Evolutionary conservation across 495 filamentous ascomycete species (phyloP), one percentile per base, ranked within the genome.

Genomic region (Glarea lozoyensis): DNA sequence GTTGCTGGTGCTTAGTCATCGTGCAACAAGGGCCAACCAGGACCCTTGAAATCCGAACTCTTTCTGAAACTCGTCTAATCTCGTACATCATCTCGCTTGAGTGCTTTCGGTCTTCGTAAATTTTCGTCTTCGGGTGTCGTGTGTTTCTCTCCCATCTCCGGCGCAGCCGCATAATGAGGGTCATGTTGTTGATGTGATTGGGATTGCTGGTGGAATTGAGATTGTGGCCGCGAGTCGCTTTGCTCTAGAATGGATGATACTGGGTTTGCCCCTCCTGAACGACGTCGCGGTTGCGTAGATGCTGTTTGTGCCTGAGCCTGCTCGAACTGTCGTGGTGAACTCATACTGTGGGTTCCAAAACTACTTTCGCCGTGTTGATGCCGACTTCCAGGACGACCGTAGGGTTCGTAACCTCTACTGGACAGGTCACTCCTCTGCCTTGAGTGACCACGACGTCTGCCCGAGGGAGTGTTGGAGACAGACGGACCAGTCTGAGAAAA

Each of bases 361-460:
- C 42, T 29, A 27, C 52, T 53, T 33, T 58, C 55, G 2, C 42
- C 49, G 15, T 52, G 42, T 12, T 46, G 55, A 38, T 55, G 55
- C 5, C 55, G 42, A 42, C 52, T 55, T 4, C 27, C 20, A 19
- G 46, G 50, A 7, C 50, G 50, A 15, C 48, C 49, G 22, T 55
- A 58, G 25, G 42, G 42, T 27, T 50, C 49, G 7, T 43, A 10
- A 7, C 55, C 55, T 40, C 49, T 40, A 13, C 32, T 12, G 18
- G 51, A 52, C 3, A 50, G n/a, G 18, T 86, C 83, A 54, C 81
- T 86, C 53, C 80, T 72, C 45, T 83, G 74, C 49, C 83, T 73
- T 19, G 79, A 80, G 53, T 85, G 81, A 21, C 77, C 76, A 36
- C 79, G 66, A 43, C 76, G 69, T 37, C 76, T 69, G 46, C 75